phyloP scores from a whole-genome alignment of 768 basidiomycete genomes.

The Leccinum uliginosum region DNA sequence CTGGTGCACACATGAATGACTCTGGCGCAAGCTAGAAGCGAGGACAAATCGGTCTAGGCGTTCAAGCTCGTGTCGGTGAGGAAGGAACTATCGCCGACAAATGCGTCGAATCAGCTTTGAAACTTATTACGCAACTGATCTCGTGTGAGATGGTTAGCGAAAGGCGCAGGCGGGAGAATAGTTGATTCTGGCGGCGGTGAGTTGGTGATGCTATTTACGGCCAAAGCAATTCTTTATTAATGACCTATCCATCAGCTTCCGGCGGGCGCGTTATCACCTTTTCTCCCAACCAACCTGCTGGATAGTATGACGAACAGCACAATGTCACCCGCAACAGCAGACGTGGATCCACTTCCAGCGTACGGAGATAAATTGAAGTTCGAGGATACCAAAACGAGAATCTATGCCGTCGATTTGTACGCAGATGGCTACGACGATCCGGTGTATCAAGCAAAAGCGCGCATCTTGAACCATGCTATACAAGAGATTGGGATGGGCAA shows the following conservation, averaged over 20 bases:
- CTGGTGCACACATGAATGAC: too few relatives aligned
- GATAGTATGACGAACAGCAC: constrained; percentile 2
- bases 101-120: too few relatives aligned
- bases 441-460: constrained; percentile 47
- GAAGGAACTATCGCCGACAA: too few relatives aligned
- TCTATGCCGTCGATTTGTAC: constrained; percentile 25
- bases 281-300: neutral
- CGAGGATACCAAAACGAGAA: neutral
- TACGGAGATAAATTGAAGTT: neutral
- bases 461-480: constrained; percentile 42
- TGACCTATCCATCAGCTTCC: neutral
- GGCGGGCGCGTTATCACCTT: neutral
- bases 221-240: too few relatives aligned
- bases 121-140: too few relatives aligned
- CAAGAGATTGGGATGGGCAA: constrained; percentile 55
- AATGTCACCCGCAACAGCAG: neutral
- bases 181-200: too few relatives aligned
- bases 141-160: too few relatives aligned
- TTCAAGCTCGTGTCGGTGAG: too few relatives aligned
- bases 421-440: constrained; percentile 39
- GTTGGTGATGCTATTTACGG: too few relatives aligned
- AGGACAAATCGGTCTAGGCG: too few relatives aligned
- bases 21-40: too few relatives aligned
- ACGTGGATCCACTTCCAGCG: neutral
- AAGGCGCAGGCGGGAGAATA: too few relatives aligned